Base-by-base conservation (phyloP, 75 land plant genomes). In the Gnetum montanum region DNA sequence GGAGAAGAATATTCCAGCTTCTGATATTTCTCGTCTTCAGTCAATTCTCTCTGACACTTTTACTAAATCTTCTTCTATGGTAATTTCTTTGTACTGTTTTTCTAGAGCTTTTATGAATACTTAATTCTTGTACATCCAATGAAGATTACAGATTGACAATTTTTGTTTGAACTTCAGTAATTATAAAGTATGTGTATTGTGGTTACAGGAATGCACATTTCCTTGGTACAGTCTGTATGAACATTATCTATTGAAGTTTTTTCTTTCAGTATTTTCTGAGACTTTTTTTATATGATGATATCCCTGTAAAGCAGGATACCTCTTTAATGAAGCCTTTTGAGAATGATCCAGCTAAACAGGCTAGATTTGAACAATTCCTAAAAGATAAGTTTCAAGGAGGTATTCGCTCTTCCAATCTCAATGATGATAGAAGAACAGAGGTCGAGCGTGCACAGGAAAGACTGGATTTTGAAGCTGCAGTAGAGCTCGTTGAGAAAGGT, bases 301-400 rank as follows among this genome's bases (percentile, higher is more conserved):
- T n/a, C n/a, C n/a, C n/a, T n/a, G n/a, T n/a, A n/a, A n/a, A n/a
- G n/a, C n/a, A n/a, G n/a, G n/a, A n/a, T n/a, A n/a, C n/a, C n/a
- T n/a, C n/a, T n/a, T n/a, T n/a, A n/a, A n/a, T n/a, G n/a, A n/a
- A 69, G 34, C 90, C 83, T 47, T 95, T 86, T 64, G 51, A 69
- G 54, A 46, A 65, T 63, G 81, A 95, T 67, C 88, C 79, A 49
- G 74, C 83, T 25, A 95, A 95, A 72, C 96, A 95, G 72, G 83
- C 78, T 54, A 86, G 99, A 41, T 90, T 80, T 83, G 99, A 95
- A 57, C 85, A 69, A 49, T 95, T 86, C 57, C 62, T 95, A 41
- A 90, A 81, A 62, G 92, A 86, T 15, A 95, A 90, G 67, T 95
- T 74, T 49, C 62, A 68, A 49, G 99, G 99, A 31, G 99, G 99